These are phyloP conservation scores for Madurella mycetomatis DNA, from an alignment of 2,329 filamentous ascomycete genomes.

Conservation along the genomic window DNA sequence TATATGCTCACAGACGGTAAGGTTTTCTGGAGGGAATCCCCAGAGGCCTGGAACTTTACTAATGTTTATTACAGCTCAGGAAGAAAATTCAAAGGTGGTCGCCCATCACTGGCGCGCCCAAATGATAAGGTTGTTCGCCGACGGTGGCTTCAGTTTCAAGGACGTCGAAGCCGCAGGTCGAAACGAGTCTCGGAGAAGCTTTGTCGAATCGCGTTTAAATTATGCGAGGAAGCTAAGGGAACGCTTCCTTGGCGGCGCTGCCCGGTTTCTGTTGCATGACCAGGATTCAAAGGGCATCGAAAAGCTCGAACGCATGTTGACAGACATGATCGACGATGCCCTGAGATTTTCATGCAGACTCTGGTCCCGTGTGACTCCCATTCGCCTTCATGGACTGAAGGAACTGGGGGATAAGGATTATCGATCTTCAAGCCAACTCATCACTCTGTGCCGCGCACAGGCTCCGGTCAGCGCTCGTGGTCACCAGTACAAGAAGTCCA, in stretches of 20 bases:
- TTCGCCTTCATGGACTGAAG: slow-evolving; percentile 2
- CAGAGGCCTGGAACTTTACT: too few relatives aligned
- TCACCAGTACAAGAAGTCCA: not conserved
- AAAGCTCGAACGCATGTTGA: slow-evolving; percentile 10
- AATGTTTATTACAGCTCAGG: slow-evolving; percentile 5
- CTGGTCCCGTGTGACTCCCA: slow-evolving; percentile 11
- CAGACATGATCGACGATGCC: slow-evolving; percentile 12
- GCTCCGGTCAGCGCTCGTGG: not conserved
- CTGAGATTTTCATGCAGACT: slow-evolving; percentile 14
- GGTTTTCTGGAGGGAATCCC: not conserved
- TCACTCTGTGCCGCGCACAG: slow-evolving; percentile 10
- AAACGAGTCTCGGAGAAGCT: slow-evolving; percentile 10
- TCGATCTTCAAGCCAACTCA: not conserved
- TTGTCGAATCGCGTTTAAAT: slow-evolving; percentile 12
- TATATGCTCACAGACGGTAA: slow-evolving; percentile 8
- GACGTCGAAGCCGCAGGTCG: not conserved
- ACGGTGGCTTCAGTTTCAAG: slow-evolving; percentile 10
- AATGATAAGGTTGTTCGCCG: slow-evolving; percentile 9
- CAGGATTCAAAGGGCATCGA: slow-evolving; percentile 16
- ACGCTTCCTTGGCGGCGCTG: slow-evolving; percentile 11
- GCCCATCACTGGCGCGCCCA: slow-evolving; percentile 13
- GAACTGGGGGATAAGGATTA: slow-evolving; percentile 3
- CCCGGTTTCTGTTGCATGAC: slow-evolving; percentile 14
- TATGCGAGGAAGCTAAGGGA: slow-evolving; percentile 17
- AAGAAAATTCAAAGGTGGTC: not conserved